These are phyloP conservation scores for Tolypocladium nubicola DNA, from an alignment of 2,329 filamentous ascomycete species.

Conservation along the genomic window DNA sequence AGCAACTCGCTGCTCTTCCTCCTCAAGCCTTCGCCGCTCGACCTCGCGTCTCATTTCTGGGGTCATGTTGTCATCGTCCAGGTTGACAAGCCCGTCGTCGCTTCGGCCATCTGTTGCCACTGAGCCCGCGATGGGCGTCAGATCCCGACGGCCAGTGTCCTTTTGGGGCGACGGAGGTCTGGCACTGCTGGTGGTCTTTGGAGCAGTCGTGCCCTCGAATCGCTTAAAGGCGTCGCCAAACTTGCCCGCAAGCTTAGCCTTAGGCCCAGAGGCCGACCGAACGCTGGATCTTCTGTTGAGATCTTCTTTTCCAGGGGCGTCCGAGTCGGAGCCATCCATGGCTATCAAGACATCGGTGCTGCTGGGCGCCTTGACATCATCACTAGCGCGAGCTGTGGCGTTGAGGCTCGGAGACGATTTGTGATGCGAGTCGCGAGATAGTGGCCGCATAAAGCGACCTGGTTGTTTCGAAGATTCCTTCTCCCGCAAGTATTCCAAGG, in stretches of 20 bases:
- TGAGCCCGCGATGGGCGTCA: constrained; percentile 66
- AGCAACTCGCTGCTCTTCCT: constrained; percentile 85
- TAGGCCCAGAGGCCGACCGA: constrained; percentile 61
- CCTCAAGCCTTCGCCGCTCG: constrained; percentile 67
- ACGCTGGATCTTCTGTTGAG: constrained; percentile 63
- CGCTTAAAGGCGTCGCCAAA: constrained; percentile 91
- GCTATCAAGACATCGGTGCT: constrained; percentile 76
- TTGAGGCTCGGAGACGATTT: constrained; percentile 31
- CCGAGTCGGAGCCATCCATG: constrained; percentile 55
- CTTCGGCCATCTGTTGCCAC: constrained; percentile 51
- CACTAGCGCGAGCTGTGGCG: constrained; percentile 13
- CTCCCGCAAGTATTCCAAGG: constrained; percentile 68
- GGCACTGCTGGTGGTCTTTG: constrained; percentile 14
- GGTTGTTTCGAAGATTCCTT: constrained; percentile 46
- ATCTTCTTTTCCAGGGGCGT: constrained; percentile 36
- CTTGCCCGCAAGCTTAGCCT: constrained; percentile 73
- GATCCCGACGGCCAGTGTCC: constrained; percentile 34
- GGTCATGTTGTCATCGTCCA: constrained; percentile 61
- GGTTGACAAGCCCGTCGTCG: constrained; percentile 51
- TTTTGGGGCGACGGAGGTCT: constrained; percentile 40
- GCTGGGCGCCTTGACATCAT: constrained; percentile 35
- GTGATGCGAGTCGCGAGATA: constrained; percentile 11
- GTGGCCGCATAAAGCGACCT: constrained; percentile 12
- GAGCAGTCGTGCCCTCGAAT: constrained; percentile 55
- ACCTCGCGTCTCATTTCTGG: constrained; percentile 86